A percentile compares a stretch with the other conserved stretches of the same genome.
phyloP scores from a whole-genome alignment of 257 asterid genomes.

The Lantana camara region DNA sequence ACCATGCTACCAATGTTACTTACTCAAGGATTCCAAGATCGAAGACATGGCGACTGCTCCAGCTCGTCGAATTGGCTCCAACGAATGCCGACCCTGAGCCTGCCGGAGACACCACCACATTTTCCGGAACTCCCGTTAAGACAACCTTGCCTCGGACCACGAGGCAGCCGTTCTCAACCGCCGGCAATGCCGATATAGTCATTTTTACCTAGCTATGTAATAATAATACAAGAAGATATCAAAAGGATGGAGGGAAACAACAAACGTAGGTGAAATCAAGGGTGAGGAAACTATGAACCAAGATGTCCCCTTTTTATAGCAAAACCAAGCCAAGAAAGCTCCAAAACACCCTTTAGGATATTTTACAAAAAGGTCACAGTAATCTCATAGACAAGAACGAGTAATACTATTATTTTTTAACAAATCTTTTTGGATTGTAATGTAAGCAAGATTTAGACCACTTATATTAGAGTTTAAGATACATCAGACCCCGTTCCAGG shows the following conservation, averaged over 20 bases:
- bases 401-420: not conserved
- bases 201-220: constrained; percentile 28
- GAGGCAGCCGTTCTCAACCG: constrained; percentile 39
- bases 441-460: constrained; percentile 1
- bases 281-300: constrained; percentile 21
- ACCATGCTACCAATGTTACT: constrained; percentile 26
- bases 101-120: constrained; percentile 35
- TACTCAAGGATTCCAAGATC: constrained; percentile 51
- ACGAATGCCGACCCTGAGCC: constrained; percentile 43
- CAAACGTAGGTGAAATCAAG: constrained; percentile 13
- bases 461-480: not conserved
- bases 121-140: constrained; percentile 39
- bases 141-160: constrained; percentile 47
- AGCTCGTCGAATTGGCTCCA: constrained; percentile 40
- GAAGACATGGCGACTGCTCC: constrained; percentile 53
- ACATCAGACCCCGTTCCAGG: constrained; percentile 25
- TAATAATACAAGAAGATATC: constrained; percentile 10
- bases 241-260: not conserved
- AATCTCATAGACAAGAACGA: constrained; percentile 26
- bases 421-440: not conserved
- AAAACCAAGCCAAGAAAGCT: constrained; percentile 18
- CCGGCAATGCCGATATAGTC: constrained; percentile 48
- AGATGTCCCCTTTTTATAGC: constrained; percentile 30
- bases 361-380: not conserved
- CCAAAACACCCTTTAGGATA: constrained; percentile 21